phyloP scores from a whole-genome alignment of 2,329 filamentous ascomycete species.

The Alternaria tenuissima region DNA sequence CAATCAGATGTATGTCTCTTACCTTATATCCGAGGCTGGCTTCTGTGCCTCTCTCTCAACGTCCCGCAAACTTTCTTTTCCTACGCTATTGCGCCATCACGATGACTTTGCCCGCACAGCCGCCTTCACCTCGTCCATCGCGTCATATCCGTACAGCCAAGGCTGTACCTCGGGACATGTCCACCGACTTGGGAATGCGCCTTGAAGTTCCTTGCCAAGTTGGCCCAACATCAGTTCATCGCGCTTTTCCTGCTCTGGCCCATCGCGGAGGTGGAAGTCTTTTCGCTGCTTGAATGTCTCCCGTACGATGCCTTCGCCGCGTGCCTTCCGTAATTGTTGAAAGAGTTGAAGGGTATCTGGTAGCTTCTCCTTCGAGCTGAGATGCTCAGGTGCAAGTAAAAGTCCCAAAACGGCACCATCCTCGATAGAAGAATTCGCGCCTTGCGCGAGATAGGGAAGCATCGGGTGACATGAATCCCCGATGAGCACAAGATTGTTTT shows the following conservation, averaged over 20 bases:
- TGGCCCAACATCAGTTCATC: constrained; percentile 66
- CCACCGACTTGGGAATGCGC: constrained; percentile 70
- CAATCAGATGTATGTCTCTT: neutral
- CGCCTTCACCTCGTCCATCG: constrained; percentile 39
- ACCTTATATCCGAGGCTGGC: neutral
- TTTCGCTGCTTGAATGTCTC: constrained; percentile 65
- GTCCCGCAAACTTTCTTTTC: neutral
- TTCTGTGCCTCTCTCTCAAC: neutral
- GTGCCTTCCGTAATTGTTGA: constrained; percentile 56
- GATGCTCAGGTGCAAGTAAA: constrained; percentile 53
- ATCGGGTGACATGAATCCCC: constrained; percentile 48
- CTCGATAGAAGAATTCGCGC: constrained; percentile 72
- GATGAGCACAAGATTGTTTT: constrained; percentile 64
- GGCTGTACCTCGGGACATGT: constrained; percentile 47
- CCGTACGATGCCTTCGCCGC: constrained; percentile 64
- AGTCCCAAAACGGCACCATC: constrained; percentile 72
- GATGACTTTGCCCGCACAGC: constrained; percentile 11
- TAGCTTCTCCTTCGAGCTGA: constrained; percentile 28
- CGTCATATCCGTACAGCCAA: constrained; percentile 50
- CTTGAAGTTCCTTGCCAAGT: constrained; percentile 59
- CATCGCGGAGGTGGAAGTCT: constrained; percentile 57
- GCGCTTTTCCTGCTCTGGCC: constrained; percentile 65
- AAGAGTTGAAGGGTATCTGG: constrained; percentile 56
- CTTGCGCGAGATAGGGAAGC: constrained; percentile 47
- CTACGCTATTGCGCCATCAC: neutral